Base-by-base conservation (phyloP, 495 filamentous ascomycete species). In the Aspergillus campestris region DNA sequence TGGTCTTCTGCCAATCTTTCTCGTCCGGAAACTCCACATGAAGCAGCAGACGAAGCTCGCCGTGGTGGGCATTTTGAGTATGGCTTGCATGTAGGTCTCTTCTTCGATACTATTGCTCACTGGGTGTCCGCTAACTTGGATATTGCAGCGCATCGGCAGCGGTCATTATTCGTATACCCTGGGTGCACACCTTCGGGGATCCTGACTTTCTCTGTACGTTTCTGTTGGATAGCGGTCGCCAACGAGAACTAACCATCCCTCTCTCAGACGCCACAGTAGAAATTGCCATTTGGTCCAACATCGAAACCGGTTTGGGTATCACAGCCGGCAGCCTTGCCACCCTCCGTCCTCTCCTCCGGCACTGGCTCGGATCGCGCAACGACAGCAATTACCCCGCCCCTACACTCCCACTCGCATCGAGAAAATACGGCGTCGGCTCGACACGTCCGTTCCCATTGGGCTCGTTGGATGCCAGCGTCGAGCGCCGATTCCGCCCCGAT, bases 251-350 rank as follows among this genome's bases (percentile, higher is more conserved):
- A 42, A 57, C 18, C 18, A 4, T 24, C 31, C 28, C 33, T 32
- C 27, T 15, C 15, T 8, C 34, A 69, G 66, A 65, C 31, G 56
- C 69, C 14, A 72, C 67, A 33, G 57, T 60, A 44, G 55, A 67
- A 40, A 64, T 72, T 42, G 66, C 66, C 24, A 52, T 72, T 42
- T 74, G 70, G 70, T 69, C 66, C 34, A 64, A 60, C 41, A 58
- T 66, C 47, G 70, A 74, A 53, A 53, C 53, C n/a, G 67, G 62
- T 14, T 57, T 73, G 0, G 71, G 69, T 11, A 71, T 74, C 48
- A 63, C 70, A 1, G 67, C 69, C 37, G 71, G 64, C 8, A 70
- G 66, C 44, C 66, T 74, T 6, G 70, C 70, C 35, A 71, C 65
- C 8, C 65, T 73, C 8, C 69, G 70, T 24, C 71, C 71, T 5